phyloP scores from a whole-genome alignment of 2,329 filamentous ascomycete genomes.

The Hypoxylon sp. region DNA sequence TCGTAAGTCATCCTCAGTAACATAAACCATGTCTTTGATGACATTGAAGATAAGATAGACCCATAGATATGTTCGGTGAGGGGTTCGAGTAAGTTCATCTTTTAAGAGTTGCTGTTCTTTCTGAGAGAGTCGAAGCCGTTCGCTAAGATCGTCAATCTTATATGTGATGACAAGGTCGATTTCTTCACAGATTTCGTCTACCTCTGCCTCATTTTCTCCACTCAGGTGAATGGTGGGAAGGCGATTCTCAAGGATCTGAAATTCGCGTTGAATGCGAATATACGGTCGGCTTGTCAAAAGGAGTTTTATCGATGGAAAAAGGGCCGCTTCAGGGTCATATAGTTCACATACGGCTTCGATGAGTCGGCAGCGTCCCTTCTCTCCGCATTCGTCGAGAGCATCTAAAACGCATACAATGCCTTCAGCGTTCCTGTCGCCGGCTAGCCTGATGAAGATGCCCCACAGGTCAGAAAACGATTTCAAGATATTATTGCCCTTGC shows the following conservation, averaged over 20 bases:
- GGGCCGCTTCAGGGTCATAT: not conserved
- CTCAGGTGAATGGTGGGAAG: slow-evolving; percentile 53
- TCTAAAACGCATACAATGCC: slow-evolving; percentile 57
- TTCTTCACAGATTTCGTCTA: slow-evolving; percentile 52
- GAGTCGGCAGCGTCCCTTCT: slow-evolving; percentile 16
- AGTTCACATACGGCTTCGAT: not conserved
- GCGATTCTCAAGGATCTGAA: slow-evolving; percentile 40
- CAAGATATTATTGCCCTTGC: slow-evolving; percentile 33
- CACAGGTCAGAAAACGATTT: slow-evolving; percentile 54
- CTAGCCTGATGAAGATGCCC: slow-evolving; percentile 47
- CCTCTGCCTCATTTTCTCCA: slow-evolving; percentile 49
- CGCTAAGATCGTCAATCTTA: slow-evolving; percentile 33
- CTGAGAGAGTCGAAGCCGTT: not conserved
- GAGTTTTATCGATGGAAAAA: slow-evolving; percentile 53
- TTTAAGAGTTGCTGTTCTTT: not conserved
- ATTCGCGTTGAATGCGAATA: slow-evolving; percentile 46
- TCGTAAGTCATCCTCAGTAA: not conserved
- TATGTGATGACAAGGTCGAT: slow-evolving; percentile 52
- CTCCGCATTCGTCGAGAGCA: slow-evolving; percentile 60
- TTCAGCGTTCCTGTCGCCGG: slow-evolving; percentile 19
- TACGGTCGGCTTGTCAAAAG: slow-evolving; percentile 59
- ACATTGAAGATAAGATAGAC: slow-evolving; percentile 43
- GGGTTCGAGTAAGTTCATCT: not conserved
- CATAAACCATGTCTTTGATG: slow-evolving; percentile 23
- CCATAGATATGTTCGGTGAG: slow-evolving; percentile 50